A percentile compares a stretch with the other conserved stretches of the same genome.
Conservation (phyloP, 805 yeast genomes). For the Sugiyamaella americana region DNA sequence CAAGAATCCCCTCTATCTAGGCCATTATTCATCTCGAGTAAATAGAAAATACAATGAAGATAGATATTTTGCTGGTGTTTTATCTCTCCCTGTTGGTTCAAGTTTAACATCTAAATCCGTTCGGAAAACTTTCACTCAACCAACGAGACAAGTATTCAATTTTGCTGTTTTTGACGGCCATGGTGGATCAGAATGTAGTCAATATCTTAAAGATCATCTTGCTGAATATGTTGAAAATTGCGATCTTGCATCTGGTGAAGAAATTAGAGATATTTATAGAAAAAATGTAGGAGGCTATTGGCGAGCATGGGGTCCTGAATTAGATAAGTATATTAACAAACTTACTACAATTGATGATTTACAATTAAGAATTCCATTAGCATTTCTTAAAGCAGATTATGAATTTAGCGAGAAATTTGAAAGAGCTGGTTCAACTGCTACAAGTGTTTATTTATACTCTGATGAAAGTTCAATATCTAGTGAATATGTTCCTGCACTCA, state of each 20-base stretch:
- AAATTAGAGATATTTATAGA: slow-evolving; percentile 49
- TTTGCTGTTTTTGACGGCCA: slow-evolving; percentile 90
- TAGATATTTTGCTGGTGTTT: slow-evolving; percentile 57
- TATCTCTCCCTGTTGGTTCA: slow-evolving; percentile 39
- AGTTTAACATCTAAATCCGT: slow-evolving; percentile 23
- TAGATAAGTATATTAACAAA: slow-evolving; percentile 32
- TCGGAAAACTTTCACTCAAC: slow-evolving; percentile 9
- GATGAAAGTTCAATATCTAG: slow-evolving; percentile 4
- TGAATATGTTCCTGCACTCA: slow-evolving; percentile 9
- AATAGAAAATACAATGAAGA: slow-evolving; percentile 81
- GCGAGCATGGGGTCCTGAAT: slow-evolving; percentile 62
- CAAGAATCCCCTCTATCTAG: slow-evolving; percentile 67
- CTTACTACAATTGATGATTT: slow-evolving; percentile 47
- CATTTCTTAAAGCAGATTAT: slow-evolving; percentile 62
- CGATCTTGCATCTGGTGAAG: slow-evolving; percentile 35
- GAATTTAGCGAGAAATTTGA: slow-evolving; percentile 38
- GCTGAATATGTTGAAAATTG: slow-evolving; percentile 46
- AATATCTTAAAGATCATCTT: slow-evolving; percentile 50
- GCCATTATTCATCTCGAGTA: slow-evolving; percentile 72
- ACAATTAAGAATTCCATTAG: slow-evolving; percentile 51
- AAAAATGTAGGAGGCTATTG: slow-evolving; percentile 74
- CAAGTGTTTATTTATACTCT: slow-evolving; percentile 56
- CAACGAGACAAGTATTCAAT: slow-evolving; percentile 47
- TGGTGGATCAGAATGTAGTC: slow-evolving; percentile 76
- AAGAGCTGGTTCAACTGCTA: slow-evolving; percentile 65